Base-by-base conservation (phyloP, 129 eudicot species). In the Daucus carota region DNA sequence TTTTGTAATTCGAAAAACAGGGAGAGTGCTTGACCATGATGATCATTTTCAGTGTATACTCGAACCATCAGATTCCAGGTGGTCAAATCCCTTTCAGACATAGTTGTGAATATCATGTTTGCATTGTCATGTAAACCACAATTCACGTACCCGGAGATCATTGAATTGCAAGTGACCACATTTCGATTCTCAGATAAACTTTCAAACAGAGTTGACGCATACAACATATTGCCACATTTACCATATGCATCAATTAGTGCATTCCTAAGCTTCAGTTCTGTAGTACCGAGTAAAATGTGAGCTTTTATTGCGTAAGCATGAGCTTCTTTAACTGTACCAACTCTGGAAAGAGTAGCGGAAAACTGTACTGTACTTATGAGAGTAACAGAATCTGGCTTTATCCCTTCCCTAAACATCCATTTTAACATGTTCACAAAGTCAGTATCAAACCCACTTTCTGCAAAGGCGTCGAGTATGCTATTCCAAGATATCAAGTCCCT, bases 401-500 rank as follows among this genome's bases (percentile, higher is more conserved):
- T 73, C 67, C 90, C 83, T 74, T 89, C 85, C 78, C 17, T 42
- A 47, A 89, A 72, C 98, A 93, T 87, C 78, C 52, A 70, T 32
- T 69, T 73, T 73, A 93, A 72, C 41, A 79, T 83, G 24, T 78
- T 63, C 38, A 73, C 68, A 76, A 90, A 86, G 73, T 88, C 77
- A 22, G 63, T 65, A 63, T 81, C 86, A 72, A 75, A 81, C 36
- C 38, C 73, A 75, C 78, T 77, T 62, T 73, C 81, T 5, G 88
- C 84, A 72, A 87, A 85, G 13, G 92, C 84, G 80, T 88, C 89
- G 48, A 93, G 93, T 77, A 93, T 82, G 42, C 93, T 76, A 72
- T 93, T 93, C 98, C 98, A 93, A 42, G 98, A 93, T 73, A 93
- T 85, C 79, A 90, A 69, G 79, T 93, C 98, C 73, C 83, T 90